These are phyloP conservation scores for Sophora flavescens DNA, from an alignment of 306 rosid genomes.

Conservation along the genomic window DNA sequence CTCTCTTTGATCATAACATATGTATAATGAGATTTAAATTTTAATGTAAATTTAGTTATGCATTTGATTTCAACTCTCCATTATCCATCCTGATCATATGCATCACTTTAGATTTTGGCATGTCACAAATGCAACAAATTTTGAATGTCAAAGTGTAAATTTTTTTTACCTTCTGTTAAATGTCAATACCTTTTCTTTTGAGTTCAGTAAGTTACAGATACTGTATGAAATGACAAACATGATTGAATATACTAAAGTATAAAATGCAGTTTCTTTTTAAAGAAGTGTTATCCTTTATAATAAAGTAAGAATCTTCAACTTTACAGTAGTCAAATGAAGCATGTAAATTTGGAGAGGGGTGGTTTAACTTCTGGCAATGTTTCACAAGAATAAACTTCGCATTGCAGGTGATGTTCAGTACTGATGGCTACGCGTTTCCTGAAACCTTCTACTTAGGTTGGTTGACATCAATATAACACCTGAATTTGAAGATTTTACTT, in stretches of 20 bases:
- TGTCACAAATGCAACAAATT: background rate
- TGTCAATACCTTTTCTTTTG: background rate
- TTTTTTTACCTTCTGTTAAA: background rate
- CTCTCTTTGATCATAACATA: background rate
- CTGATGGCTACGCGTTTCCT: constrained; percentile 83
- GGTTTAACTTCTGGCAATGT: constrained; percentile 28
- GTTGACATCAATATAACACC: constrained; percentile 37
- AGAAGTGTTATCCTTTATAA: background rate
- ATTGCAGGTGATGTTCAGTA: constrained; percentile 97
- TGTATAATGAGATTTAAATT: constrained; percentile 8
- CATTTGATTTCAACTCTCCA: constrained; percentile 8
- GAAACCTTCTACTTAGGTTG: constrained; percentile 90
- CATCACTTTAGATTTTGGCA: background rate
- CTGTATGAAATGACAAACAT: background rate
- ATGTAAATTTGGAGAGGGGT: background rate
- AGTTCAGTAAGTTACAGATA: background rate
- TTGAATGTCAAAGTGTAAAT: background rate
- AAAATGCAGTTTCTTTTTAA: background rate
- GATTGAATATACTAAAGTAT: background rate
- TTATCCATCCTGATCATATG: background rate
- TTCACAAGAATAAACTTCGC: constrained; percentile 46
- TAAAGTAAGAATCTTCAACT: constrained; percentile 2
- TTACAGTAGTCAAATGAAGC: constrained; percentile 7
- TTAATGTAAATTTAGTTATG: constrained; percentile 17
- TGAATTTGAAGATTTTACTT: constrained; percentile 26